Percentiles rank a stretch among this genome's conserved stretches.
Evolutionary conservation across 1,284 basidiomycete species (phyloP).

Genomic region (Ustilago lituana): DNA sequence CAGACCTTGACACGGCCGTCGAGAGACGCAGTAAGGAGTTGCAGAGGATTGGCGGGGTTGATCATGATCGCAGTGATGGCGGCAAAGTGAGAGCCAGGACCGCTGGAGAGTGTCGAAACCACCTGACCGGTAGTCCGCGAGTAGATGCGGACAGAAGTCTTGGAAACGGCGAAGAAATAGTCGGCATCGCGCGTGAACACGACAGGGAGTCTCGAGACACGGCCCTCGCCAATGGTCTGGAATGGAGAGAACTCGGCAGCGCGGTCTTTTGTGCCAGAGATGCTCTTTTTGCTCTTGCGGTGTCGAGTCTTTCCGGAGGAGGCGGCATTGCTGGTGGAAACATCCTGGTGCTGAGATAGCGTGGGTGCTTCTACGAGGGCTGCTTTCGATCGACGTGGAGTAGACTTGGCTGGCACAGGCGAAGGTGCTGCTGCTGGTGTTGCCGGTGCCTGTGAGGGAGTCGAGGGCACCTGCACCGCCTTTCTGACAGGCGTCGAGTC

Average conservation of each 20-base stretch:
- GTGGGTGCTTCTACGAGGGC: conserved; percentile 3
- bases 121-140: conserved; percentile 60
- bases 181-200: conserved; percentile 51
- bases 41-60: conserved; percentile 86
- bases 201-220: conserved; percentile 38
- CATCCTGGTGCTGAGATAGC: background rate
- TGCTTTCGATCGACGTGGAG: conserved; percentile 4
- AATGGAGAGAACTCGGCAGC: conserved; percentile 31
- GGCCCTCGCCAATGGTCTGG: conserved; percentile 44
- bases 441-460: conserved; percentile 10
- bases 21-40: conserved; percentile 84
- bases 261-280: conserved; percentile 15
- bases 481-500: conserved; percentile 27
- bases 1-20: conserved; percentile 88
- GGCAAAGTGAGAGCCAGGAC: conserved; percentile 47
- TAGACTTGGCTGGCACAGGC: conserved; percentile 4
- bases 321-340: conserved; percentile 21
- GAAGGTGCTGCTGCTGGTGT: background rate
- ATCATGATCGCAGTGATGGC: conserved; percentile 76
- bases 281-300: conserved; percentile 31
- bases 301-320: conserved; percentile 9
- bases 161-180: conserved; percentile 61
- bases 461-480: conserved; percentile 10
- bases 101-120: conserved; percentile 60
- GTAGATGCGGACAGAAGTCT: conserved; percentile 57